phyloP scores from a whole-genome alignment of 805 yeast species.

The Pichia phayaonensis region DNA sequence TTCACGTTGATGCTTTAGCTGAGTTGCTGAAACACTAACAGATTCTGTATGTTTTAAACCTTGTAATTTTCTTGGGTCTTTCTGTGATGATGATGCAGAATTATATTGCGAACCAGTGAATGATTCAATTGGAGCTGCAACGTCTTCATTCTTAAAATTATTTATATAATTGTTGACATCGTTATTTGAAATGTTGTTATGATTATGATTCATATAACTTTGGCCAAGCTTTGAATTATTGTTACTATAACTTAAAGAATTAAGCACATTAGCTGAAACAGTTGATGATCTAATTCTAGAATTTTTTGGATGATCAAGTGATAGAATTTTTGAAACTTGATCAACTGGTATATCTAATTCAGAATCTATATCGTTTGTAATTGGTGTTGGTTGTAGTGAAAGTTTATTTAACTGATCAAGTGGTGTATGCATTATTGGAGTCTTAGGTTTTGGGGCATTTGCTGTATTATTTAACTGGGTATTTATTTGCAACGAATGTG shows the following conservation, averaged over 20 bases:
- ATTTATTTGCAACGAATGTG: background rate
- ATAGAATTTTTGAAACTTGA: background rate
- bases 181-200: background rate
- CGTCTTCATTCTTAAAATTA: background rate
- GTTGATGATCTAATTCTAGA: conserved; percentile 11
- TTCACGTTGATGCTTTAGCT: conserved; percentile 20
- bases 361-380: conserved; percentile 6
- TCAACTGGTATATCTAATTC: conserved; percentile 2
- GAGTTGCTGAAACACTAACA: conserved; percentile 18
- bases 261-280: conserved; percentile 2
- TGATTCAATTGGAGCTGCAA: background rate
- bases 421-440: background rate
- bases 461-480: background rate
- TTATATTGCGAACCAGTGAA: background rate
- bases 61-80: conserved; percentile 4
- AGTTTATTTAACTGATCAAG: background rate
- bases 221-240: background rate
- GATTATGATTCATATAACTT: background rate
- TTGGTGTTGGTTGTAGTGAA: background rate
- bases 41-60: conserved; percentile 23
- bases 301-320: background rate
- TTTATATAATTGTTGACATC: background rate
- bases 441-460: background rate
- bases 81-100: background rate
- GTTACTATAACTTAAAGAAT: background rate